Conservation (phyloP, 2,329 filamentous ascomycete species). For the Basipetospora chlamydospora region DNA sequence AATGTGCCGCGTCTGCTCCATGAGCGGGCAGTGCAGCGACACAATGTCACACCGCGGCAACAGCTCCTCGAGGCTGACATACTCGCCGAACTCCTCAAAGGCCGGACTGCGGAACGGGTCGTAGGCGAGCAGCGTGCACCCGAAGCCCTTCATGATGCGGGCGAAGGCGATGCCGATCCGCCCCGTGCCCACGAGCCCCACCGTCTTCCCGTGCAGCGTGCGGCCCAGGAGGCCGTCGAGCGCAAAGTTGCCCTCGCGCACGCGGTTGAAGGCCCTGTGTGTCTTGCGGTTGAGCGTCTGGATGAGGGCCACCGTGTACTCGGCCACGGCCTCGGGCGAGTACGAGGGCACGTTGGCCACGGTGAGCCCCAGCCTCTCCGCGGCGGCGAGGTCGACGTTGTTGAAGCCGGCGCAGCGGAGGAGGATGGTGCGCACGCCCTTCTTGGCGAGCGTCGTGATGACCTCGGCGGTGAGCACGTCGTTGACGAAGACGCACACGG, state of each 20-base stretch:
- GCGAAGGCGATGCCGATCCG: slow-evolving; percentile 49
- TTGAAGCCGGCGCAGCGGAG: slow-evolving; percentile 57
- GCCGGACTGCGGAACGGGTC: slow-evolving; percentile 39
- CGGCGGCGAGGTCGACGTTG: slow-evolving; percentile 46
- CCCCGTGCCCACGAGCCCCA: slow-evolving; percentile 51
- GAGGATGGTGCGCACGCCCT: slow-evolving; percentile 42
- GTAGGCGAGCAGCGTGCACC: slow-evolving; percentile 45
- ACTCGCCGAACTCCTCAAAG: slow-evolving; percentile 34
- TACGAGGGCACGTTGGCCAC: slow-evolving; percentile 55
- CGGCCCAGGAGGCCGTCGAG: slow-evolving; percentile 48
- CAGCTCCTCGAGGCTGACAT: slow-evolving; percentile 38
- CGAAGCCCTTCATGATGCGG: slow-evolving; percentile 49
- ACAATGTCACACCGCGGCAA: slow-evolving; percentile 44
- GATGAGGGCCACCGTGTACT: slow-evolving; percentile 53
- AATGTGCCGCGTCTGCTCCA: slow-evolving; percentile 42
- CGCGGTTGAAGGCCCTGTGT: slow-evolving; percentile 53
- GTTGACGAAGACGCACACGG: slow-evolving; percentile 57
- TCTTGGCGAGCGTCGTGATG: slow-evolving; percentile 30
- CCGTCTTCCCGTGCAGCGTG: slow-evolving; percentile 49
- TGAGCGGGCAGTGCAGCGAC: slow-evolving; percentile 52
- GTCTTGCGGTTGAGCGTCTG: slow-evolving; percentile 55
- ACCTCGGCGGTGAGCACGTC: slow-evolving; percentile 39
- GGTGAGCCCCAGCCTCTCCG: slow-evolving; percentile 38
- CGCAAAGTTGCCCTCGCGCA: slow-evolving; percentile 53
- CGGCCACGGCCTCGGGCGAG: slow-evolving; percentile 54